phyloP scores from a whole-genome alignment of 257 asterid species.

The Forsythia suspensa region DNA sequence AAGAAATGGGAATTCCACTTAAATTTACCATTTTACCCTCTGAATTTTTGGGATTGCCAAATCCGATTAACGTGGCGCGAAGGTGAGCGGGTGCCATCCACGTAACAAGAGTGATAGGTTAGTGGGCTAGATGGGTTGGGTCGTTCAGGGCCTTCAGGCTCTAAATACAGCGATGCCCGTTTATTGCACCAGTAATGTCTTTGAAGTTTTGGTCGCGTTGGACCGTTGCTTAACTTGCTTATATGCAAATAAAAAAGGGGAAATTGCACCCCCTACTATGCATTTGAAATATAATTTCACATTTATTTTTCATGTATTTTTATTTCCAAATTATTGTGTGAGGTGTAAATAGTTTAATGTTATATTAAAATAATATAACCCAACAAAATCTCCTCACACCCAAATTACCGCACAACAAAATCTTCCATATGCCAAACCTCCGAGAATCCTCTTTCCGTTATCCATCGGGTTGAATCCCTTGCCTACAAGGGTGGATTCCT shows the following conservation, averaged over 20 bases:
- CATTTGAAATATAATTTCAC: too few species aligned
- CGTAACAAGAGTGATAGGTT: background rate
- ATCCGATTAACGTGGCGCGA: conserved; percentile 21
- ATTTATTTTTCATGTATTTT: too few species aligned
- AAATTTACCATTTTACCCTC: conserved; percentile 13
- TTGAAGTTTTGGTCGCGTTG: background rate
- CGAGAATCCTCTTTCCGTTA: conserved; percentile 21
- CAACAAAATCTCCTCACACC: too few species aligned
- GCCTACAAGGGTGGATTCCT: conserved; percentile 30
- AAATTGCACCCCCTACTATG: too few species aligned
- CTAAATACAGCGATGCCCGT: background rate
- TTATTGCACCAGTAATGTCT: background rate
- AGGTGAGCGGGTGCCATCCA: background rate
- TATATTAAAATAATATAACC: too few species aligned
- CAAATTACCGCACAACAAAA: too few species aligned
- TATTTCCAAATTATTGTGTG: too few species aligned
- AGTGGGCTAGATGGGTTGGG: background rate
- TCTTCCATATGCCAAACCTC: conserved; percentile 13
- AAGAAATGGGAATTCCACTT: background rate
- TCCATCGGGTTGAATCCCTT: conserved; percentile 19
- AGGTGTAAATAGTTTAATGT: too few species aligned
- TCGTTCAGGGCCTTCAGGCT: too few species aligned
- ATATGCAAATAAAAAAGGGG: too few species aligned
- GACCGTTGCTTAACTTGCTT: too few species aligned
- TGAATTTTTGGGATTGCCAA: background rate